phyloP scores from a whole-genome alignment of 2,329 filamentous ascomycete genomes.

The Diaporthe eres region DNA sequence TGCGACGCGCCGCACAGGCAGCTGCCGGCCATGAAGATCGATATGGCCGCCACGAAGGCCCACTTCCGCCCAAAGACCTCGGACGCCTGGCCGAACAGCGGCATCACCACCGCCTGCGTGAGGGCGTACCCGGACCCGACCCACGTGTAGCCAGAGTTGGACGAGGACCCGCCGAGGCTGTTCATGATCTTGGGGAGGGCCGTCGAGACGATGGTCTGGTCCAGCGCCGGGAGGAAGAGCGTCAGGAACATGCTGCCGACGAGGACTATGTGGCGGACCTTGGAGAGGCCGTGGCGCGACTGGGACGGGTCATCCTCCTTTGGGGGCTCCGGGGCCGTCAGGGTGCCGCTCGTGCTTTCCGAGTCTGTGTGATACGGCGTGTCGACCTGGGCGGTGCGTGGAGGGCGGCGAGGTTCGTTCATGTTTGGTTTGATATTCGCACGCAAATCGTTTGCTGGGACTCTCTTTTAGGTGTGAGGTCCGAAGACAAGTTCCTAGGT shows the following conservation, averaged over 20 bases:
- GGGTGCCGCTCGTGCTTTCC: conserved; percentile 33
- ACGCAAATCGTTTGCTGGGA: not conserved
- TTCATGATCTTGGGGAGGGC: conserved; percentile 35
- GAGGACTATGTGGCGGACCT: conserved; percentile 28
- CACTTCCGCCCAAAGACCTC: conserved; percentile 36
- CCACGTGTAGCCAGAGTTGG: conserved; percentile 38
- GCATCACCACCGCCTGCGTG: conserved; percentile 38
- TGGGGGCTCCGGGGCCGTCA: not conserved
- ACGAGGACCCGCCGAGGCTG: conserved; percentile 30
- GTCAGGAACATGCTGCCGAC: conserved; percentile 38
- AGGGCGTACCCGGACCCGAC: conserved; percentile 36
- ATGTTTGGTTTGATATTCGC: not conserved
- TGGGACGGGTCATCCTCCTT: not conserved
- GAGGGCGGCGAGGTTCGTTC: conserved; percentile 26
- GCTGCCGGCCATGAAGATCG: conserved; percentile 26
- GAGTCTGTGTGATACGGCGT: conserved; percentile 15
- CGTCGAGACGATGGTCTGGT: conserved; percentile 38
- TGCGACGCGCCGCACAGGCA: conserved; percentile 36
- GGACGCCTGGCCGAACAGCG: conserved; percentile 36
- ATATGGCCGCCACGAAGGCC: conserved; percentile 34
- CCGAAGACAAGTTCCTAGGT: not conserved
- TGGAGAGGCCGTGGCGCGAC: conserved; percentile 8
- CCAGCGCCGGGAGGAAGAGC: conserved; percentile 37
- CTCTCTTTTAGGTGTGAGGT: not conserved
- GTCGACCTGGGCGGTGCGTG: conserved; percentile 2